These are phyloP conservation scores for Circinella umbellata DNA, from an alignment of 371 early-diverging fungal species.

Conservation along the genomic window DNA sequence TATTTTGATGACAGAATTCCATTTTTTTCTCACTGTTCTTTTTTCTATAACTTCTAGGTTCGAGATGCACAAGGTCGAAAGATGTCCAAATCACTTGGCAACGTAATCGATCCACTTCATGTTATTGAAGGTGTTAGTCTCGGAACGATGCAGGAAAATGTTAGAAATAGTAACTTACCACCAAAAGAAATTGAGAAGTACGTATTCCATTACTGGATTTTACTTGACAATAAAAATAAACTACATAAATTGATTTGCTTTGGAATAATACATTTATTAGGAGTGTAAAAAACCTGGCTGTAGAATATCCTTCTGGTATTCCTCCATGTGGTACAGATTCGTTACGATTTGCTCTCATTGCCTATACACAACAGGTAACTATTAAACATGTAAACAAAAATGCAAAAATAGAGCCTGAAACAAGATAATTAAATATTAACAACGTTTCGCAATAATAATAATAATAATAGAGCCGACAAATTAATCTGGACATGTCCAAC, in stretches of 20 bases:
- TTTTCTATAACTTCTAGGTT: slow-evolving; percentile 49
- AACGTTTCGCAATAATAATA: no score
- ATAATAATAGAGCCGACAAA: slow-evolving; percentile 74
- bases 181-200: slow-evolving; percentile 79
- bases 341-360: slow-evolving; percentile 87
- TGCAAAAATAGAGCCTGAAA: no score
- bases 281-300: slow-evolving; percentile 67
- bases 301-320: slow-evolving; percentile 96
- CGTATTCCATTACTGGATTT: background rate
- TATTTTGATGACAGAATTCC: no score
- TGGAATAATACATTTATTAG: slow-evolving; percentile 25
- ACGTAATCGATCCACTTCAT: slow-evolving; percentile 97
- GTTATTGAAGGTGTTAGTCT: slow-evolving; percentile 91
- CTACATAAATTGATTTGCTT: background rate
- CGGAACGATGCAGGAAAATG: slow-evolving; percentile 65
- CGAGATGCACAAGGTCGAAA: slow-evolving; percentile 98
- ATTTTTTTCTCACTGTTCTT: background rate
- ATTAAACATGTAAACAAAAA: background rate
- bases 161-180: slow-evolving; percentile 83
- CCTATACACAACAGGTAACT: slow-evolving; percentile 81
- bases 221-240: no score
- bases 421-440: no score
- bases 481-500: slow-evolving; percentile 95
- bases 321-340: slow-evolving; percentile 98
- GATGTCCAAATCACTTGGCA: slow-evolving; percentile 97